Conservation (phyloP, 164 flowering plant genomes). For the Nelumbo lutea region DNA sequence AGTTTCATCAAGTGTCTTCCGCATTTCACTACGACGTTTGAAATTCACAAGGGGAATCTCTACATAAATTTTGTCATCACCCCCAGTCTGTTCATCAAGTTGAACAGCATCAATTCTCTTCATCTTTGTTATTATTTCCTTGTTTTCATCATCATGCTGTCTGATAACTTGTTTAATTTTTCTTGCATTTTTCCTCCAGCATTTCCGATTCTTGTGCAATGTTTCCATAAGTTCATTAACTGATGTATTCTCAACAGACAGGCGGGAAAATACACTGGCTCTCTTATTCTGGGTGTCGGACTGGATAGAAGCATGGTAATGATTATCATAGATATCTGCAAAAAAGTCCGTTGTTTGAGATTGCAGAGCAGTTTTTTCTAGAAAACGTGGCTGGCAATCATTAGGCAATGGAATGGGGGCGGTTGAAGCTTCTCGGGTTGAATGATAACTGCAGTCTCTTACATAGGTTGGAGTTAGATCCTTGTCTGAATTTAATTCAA, state of each 20-base stretch:
- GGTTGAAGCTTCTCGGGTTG: background rate
- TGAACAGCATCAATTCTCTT: conserved; percentile 7
- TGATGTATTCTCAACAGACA: conserved; percentile 25
- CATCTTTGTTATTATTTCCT: conserved; percentile 1
- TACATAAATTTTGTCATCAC: background rate
- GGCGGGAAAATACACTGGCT: conserved; percentile 44
- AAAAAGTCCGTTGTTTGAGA: background rate
- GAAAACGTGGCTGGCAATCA: background rate
- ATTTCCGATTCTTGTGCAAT: conserved; percentile 15
- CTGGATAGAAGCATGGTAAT: background rate
- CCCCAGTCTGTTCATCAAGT: conserved; percentile 4
- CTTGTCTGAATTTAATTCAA: background rate
- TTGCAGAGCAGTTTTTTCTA: background rate
- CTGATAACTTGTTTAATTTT: background rate
- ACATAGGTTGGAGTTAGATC: conserved; percentile 3
- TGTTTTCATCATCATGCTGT: background rate
- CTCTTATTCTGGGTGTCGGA: conserved; percentile 17
- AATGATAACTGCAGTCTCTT: background rate
- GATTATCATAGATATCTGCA: background rate
- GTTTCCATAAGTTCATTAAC: conserved; percentile 33
- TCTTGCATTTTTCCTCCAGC: conserved; percentile 11
- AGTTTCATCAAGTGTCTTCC: conserved; percentile 15
- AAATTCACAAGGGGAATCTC: conserved; percentile 32
- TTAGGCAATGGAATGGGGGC: conserved; percentile 1
- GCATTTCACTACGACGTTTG: conserved; percentile 42